Evolutionary conservation across 441 rosid species (phyloP).

Genomic region (Bruguiera hainesii): DNA sequence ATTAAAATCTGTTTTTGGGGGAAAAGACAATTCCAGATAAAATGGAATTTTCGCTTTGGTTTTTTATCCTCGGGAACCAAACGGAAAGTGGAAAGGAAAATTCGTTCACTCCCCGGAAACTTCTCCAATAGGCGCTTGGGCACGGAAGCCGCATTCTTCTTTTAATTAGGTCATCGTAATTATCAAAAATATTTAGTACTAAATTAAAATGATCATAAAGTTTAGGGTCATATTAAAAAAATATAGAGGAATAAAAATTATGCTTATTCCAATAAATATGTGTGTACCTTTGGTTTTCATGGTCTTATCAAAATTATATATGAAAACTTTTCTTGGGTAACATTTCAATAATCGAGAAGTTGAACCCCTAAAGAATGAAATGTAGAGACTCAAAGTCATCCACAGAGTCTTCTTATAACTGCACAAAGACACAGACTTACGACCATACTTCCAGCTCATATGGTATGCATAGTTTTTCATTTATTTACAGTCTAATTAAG

Average conservation of each 20-base stretch:
- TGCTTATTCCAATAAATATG: no score
- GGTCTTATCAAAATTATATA: neutral
- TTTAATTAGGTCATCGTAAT: neutral
- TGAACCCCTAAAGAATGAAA: no score
- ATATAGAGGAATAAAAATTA: no score
- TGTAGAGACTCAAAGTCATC: no score
- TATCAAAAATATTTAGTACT: no score
- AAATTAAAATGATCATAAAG: no score
- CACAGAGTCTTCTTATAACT: neutral
- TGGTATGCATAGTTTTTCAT: no score
- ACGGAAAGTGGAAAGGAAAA: neutral
- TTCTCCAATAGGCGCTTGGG: slow-evolving; percentile 48
- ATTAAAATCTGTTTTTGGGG: no score
- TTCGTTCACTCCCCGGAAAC: slow-evolving; percentile 47
- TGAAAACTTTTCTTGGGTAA: neutral
- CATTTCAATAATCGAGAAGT: neutral
- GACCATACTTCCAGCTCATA: no score
- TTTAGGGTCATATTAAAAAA: no score
- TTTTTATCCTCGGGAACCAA: neutral
- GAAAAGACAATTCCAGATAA: neutral
- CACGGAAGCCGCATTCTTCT: slow-evolving; percentile 41
- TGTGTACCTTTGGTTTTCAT: neutral
- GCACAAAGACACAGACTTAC: no score
- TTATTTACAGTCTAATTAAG: no score
- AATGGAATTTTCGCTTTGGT: neutral